These are phyloP conservation scores for Santalum album DNA, from an alignment of 164 flowering plant species.

Conservation along the genomic window DNA sequence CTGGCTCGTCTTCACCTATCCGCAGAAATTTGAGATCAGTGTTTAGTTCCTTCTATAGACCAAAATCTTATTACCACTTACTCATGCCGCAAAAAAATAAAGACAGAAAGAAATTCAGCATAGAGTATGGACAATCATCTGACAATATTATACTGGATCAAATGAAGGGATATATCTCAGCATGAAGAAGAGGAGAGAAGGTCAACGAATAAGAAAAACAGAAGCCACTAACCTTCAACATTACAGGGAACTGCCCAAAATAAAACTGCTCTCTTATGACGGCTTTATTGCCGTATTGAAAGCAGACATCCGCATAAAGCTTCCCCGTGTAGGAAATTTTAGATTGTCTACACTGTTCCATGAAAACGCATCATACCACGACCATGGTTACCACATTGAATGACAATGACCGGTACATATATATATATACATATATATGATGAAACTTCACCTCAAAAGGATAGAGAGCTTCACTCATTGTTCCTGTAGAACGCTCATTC, in stretches of 20 bases:
- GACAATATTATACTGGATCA: not conserved
- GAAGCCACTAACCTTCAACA: constrained; percentile 59
- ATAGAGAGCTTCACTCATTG: constrained; percentile 17
- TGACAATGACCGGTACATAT: not conserved
- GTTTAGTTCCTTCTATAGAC: no score
- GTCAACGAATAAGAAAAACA: not conserved
- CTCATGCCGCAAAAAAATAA: no score
- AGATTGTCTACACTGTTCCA: constrained; percentile 76
- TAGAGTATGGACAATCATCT: not conserved
- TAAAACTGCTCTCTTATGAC: constrained; percentile 23
- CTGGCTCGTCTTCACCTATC: no score
- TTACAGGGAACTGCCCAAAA: constrained; percentile 74
- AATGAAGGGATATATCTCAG: not conserved
- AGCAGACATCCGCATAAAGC: constrained; percentile 35
- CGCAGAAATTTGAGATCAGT: no score
- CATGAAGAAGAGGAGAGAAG: not conserved
- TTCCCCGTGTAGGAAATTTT: constrained; percentile 54
- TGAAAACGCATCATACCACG: constrained; percentile 2
- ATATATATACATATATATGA: not conserved
- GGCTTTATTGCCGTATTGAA: constrained; percentile 34
- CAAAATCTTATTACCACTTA: no score
- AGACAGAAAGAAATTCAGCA: not conserved
- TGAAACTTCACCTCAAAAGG: constrained; percentile 46
- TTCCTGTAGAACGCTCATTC: constrained; percentile 18
- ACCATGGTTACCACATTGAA: no score